Base-by-base conservation (phyloP, 805 yeast genomes). In the Kodamaea leandrae region DNA sequence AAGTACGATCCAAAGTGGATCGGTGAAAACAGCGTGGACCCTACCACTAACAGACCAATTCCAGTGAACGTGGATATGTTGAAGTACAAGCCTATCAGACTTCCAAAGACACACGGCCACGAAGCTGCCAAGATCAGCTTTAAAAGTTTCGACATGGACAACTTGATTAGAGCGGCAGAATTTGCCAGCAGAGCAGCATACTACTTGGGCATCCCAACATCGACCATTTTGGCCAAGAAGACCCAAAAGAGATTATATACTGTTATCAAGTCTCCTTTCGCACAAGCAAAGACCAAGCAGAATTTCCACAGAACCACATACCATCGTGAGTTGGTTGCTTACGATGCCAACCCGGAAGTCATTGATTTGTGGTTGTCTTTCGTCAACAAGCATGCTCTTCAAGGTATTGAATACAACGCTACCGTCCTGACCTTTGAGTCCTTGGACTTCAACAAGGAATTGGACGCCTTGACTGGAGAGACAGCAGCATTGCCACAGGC, bases 221-320 rank as follows among this genome's bases (percentile, higher is more conserved):
- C 81, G 10, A 90, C 89, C 2, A 83, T 91, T 14, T 72, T 86
- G 82, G 36, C 61, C 78, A 48, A 83, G 80, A 48, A 68, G 46
- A 80, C 84, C 3, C 83, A 80, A 58, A 78, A 82, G 53, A 86
- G 91, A 63, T 77, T 89, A 52, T 91, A 96, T 87, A 93, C 99
- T 0, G 96, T 93, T 32, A 89, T 84, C 55, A 78, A 83, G 60
- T 82, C 96, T 3, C 97, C 97, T 1, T 93, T 93, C 61, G 96
- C 86, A 15, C 93, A 87, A 57, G 95, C 97, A 39, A 90, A 89
- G 61, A 76, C 93, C 7, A 93, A 93, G 67, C 96, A 91, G 68
- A 93, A 91, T 71, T 93, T 86, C 66, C 86, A 86, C 68, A 82
- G 98, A 68, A 74, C 78, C 36, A 93, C 98, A 1, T 86, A 79